Conservation (phyloP, 805 yeast genomes). For the Sporopachydermia lactativora region DNA sequence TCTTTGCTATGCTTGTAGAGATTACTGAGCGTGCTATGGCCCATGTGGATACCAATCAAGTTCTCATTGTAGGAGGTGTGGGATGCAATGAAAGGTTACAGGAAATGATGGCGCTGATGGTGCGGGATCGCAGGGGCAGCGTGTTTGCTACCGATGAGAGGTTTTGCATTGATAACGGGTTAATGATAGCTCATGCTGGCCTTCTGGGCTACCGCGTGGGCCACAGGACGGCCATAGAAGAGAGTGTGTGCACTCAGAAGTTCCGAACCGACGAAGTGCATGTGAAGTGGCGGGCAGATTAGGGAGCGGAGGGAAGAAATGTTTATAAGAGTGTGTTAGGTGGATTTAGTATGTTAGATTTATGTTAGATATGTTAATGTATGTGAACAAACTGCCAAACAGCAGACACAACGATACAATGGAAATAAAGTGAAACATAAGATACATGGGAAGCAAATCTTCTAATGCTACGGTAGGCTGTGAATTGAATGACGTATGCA, state of each 20-base stretch:
- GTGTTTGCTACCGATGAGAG: conserved; percentile 93
- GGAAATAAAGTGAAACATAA: no score
- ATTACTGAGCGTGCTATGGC: conserved; percentile 98
- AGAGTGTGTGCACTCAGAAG: conserved; percentile 84
- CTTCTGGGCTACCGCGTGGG: conserved; percentile 77
- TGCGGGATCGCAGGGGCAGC: conserved; percentile 73
- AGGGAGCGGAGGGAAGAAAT: no score
- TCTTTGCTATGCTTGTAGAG: conserved; percentile 94
- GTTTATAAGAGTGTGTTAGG: no score
- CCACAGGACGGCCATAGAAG: conserved; percentile 35
- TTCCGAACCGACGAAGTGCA: conserved; percentile 91
- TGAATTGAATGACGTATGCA: no score
- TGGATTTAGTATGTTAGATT: no score
- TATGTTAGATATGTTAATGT: no score
- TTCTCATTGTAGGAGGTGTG: conserved; percentile 95
- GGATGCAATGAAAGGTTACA: conserved; percentile 88
- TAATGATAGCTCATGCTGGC: conserved; percentile 99
- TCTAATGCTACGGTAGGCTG: no score
- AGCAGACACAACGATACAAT: no score
- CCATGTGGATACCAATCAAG: conserved; percentile 81
- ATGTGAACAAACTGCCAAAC: no score
- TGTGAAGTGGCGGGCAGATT: conserved; percentile 48
- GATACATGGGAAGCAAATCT: no score
- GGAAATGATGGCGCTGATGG: conserved; percentile 96
- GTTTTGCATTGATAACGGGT: conserved; percentile 95